Base-by-base conservation (phyloP, 2,329 filamentous ascomycete genomes). In the Botrytis deweyae region DNA sequence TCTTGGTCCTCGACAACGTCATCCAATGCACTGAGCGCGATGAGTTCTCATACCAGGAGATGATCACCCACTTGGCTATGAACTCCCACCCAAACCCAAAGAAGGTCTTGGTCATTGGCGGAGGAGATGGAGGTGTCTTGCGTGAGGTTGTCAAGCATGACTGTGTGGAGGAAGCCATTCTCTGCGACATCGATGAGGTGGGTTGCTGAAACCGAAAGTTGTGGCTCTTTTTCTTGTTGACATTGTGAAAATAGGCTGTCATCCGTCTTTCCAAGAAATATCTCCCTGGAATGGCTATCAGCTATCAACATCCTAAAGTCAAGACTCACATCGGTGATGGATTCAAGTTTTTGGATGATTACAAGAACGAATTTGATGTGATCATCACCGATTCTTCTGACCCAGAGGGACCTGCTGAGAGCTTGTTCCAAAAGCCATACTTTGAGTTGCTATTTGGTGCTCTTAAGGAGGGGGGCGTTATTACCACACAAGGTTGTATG, bases 401-500 rank as follows among this genome's bases (percentile, higher is more conserved):
- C 84, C 96, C 96, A 73, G 96, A 98, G 84, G 96, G 96, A 77
- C 96, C 96, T 46, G 96, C 96, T 79, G 95, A 98, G 90, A 92
- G 89, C 81, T 89, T 99, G 78, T 99, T 99, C 92, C 90, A 98
- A 89, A 98, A 98, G 89, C 92, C 94, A 76, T 99, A 99, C 90
- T 99, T 98, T 85, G 88, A 98, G 88, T 91, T 99, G 79, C 89
- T 99, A 76, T 88, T 92, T 84, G 93, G 91, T 82, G 96, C 96
- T 80, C 91, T 98, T 80, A 91, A 93, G 79, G 94, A 97, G 81
- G 95, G 95, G 85, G 96, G 96, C 87, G 94, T 99, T 83, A 98
- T 99, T 86, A 95, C 94, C 86, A 99, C 96, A 83, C 96, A 99
- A 98, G 96, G 96, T 99, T 97, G 94, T 97, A 94, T 89, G 94